These are phyloP conservation scores for Teratosphaeria viscida DNA, from an alignment of 2,329 filamentous ascomycete species.

Conservation along the genomic window DNA sequence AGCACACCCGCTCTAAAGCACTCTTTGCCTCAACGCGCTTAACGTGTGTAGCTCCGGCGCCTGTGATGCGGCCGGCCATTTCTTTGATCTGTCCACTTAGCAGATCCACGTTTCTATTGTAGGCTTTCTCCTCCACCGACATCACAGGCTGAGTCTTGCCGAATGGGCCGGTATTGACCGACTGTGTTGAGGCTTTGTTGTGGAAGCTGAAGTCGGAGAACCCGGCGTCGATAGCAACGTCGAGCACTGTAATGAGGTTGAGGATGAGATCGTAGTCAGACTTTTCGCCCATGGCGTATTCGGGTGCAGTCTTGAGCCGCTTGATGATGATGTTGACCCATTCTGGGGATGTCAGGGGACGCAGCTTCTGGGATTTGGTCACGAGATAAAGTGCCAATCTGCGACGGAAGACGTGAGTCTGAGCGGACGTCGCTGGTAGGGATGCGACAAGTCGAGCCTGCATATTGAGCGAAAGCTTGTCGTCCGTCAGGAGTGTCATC, in stretches of 20 bases:
- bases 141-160: background rate
- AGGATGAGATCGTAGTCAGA: constrained; percentile 61
- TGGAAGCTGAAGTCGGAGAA: constrained; percentile 22
- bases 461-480: constrained; percentile 23
- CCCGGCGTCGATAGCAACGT: constrained; percentile 63
- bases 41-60: constrained; percentile 62
- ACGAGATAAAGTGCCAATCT: constrained; percentile 56
- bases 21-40: constrained; percentile 68
- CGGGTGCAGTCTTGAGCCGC: constrained; percentile 19
- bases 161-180: background rate
- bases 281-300: constrained; percentile 43
- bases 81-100: constrained; percentile 50
- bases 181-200: background rate
- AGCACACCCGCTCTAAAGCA: constrained; percentile 61
- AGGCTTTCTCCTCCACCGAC: constrained; percentile 36
- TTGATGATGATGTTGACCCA: constrained; percentile 18
- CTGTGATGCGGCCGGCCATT: constrained; percentile 54
- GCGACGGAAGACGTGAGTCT: constrained; percentile 51
- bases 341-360: constrained; percentile 1
- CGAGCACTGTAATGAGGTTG: constrained; percentile 57
- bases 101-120: constrained; percentile 62
- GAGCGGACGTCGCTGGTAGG: constrained; percentile 44
- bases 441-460: constrained; percentile 48
- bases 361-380: constrained; percentile 28
- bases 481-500: background rate